phyloP scores from a whole-genome alignment of 1,284 basidiomycete genomes.

The Boletus smithii region DNA sequence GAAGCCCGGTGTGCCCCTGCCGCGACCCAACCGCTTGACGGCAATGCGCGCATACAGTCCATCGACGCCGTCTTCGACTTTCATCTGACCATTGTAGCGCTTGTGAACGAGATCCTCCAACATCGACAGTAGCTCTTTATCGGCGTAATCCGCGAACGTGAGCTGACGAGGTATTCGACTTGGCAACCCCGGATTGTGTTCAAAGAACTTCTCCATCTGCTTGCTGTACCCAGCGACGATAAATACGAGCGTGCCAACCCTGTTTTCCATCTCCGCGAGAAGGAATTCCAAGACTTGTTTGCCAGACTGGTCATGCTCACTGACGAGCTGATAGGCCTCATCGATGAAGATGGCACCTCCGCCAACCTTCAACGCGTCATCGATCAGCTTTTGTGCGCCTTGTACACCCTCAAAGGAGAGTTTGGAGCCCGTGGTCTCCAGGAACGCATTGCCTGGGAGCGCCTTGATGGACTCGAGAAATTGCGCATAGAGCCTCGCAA shows the following conservation, averaged over 20 bases:
- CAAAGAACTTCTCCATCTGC: slow-evolving; percentile 72
- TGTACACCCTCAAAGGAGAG: slow-evolving; percentile 55
- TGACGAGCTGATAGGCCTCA: slow-evolving; percentile 64
- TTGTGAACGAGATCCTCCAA: slow-evolving; percentile 46
- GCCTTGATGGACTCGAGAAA: slow-evolving; percentile 54
- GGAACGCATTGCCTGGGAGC: slow-evolving; percentile 51
- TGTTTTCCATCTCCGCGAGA: slow-evolving; percentile 70
- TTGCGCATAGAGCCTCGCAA: slow-evolving; percentile 60
- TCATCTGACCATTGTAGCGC: slow-evolving; percentile 48
- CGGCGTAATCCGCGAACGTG: slow-evolving; percentile 59
- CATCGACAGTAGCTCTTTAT: slow-evolving; percentile 53
- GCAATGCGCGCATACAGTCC: slow-evolving; percentile 59
- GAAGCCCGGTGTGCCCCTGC: slow-evolving; percentile 52
- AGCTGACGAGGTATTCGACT: slow-evolving; percentile 62
- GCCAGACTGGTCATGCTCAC: slow-evolving; percentile 45
- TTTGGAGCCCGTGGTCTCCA: slow-evolving; percentile 60
- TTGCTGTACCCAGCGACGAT: slow-evolving; percentile 66
- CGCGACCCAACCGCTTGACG: slow-evolving; percentile 50
- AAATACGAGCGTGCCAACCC: slow-evolving; percentile 60
- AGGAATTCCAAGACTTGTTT: slow-evolving; percentile 60
- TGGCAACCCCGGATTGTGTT: slow-evolving; percentile 63
- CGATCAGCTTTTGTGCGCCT: slow-evolving; percentile 49
- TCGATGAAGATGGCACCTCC: slow-evolving; percentile 66
- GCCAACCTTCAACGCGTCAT: slow-evolving; percentile 45
- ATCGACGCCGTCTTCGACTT: slow-evolving; percentile 49